A percentile compares a stretch with the other conserved stretches of the same genome.
Evolutionary conservation across 176 grass and related monocot species (phyloP).

Genomic region (Cocos nucifera): DNA sequence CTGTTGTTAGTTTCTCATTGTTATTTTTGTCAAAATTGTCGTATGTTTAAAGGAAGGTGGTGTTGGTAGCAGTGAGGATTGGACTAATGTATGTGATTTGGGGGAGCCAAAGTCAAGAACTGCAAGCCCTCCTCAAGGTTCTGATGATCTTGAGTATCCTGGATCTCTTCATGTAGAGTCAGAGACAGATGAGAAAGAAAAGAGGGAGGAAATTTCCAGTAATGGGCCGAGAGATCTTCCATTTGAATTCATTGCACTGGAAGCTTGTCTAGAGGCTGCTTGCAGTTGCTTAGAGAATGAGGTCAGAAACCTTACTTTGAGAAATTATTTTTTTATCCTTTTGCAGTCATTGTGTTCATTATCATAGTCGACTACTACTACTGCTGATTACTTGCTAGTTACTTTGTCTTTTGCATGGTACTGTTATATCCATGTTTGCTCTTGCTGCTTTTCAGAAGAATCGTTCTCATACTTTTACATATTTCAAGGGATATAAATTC

Average conservation of each 20-base stretch:
- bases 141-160: not conserved
- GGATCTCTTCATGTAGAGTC: not conserved
- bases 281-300: slow-evolving; percentile 51
- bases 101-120: not conserved
- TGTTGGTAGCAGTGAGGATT: not conserved
- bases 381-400: too few species aligned
- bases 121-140: not conserved
- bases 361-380: too few species aligned
- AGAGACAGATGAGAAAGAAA: slow-evolving; percentile 6
- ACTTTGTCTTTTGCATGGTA: too few species aligned
- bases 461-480: too few species aligned
- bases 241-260: slow-evolving; percentile 64
- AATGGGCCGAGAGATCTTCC: slow-evolving; percentile 18
- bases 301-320: slow-evolving; percentile 16
- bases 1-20: not conserved
- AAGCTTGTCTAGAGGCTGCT: slow-evolving; percentile 53
- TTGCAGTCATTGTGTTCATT: too few species aligned
- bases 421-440: too few species aligned
- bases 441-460: too few species aligned
- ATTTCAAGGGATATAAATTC: too few species aligned
- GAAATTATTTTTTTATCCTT: not conserved
- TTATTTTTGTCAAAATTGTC: not conserved
- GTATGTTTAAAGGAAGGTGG: slow-evolving; percentile 11
- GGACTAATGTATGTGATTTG: not conserved
- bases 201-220: not conserved